Percentiles rank a stretch among this genome's conserved stretches.
These are phyloP conservation scores for Linnemannia exigua DNA, from an alignment of 192 early-diverging fungal species.

Conservation along the genomic window DNA sequence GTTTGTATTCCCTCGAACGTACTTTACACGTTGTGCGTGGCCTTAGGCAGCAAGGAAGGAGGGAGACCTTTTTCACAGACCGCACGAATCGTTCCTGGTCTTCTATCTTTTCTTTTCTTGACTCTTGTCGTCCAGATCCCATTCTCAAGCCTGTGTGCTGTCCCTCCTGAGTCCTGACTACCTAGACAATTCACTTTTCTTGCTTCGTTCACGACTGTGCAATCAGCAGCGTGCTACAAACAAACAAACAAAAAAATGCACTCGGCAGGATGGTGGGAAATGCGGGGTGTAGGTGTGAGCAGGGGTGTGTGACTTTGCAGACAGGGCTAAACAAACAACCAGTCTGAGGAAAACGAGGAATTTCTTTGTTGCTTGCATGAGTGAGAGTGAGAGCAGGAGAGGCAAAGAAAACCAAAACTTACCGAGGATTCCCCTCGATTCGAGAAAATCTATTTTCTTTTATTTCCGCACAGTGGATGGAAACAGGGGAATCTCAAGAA, in stretches of 20 bases:
- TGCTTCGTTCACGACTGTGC: background rate
- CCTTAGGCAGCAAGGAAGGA: background rate
- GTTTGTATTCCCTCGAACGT: background rate
- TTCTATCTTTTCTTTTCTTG: background rate
- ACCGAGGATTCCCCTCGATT: slow-evolving; percentile 25
- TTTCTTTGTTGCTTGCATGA: slow-evolving; percentile 44
- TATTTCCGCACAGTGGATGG: background rate
- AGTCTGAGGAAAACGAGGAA: slow-evolving; percentile 40
- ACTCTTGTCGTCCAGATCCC: too few relatives aligned
- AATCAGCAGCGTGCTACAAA: too few relatives aligned
- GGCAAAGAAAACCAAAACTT: slow-evolving; percentile 24
- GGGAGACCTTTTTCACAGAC: background rate
- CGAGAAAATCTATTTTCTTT: slow-evolving; percentile 6
- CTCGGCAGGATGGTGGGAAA: background rate
- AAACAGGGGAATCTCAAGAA: slow-evolving; percentile 8
- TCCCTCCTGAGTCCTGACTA: background rate
- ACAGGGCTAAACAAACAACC: background rate
- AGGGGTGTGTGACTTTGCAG: background rate
- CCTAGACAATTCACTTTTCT: background rate
- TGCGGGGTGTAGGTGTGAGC: background rate
- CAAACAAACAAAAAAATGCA: too few relatives aligned
- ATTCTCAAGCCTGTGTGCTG: background rate
- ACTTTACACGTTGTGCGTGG: background rate
- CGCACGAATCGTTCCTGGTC: background rate
- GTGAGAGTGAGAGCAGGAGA: background rate